Evolutionary conservation across 768 basidiomycete genomes (phyloP).

Genomic region (Mrakia blollopis): DNA sequence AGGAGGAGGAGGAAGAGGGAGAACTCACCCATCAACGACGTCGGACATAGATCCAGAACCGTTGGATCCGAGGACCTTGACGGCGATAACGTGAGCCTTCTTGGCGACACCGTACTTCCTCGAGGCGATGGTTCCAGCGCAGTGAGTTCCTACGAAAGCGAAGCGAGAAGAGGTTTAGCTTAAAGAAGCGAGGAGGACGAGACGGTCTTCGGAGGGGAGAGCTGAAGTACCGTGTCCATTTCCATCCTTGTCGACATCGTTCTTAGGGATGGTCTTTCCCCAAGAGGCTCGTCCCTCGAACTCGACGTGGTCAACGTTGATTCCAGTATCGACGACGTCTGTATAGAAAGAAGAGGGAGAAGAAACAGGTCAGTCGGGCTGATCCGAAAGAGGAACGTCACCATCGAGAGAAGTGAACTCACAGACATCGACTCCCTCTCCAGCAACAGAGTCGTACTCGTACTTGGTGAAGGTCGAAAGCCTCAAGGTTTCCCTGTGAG

Average conservation of each 20-base stretch:
- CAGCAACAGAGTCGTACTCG: constrained; percentile 63
- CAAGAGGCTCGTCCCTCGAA: constrained; percentile 76
- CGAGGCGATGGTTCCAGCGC: constrained; percentile 94
- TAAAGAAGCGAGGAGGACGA: background rate
- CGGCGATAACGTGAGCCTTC: constrained; percentile 58
- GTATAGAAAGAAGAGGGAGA: no score
- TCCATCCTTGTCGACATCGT: constrained; percentile 76
- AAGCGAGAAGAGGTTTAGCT: background rate
- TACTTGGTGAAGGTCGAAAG: constrained; percentile 83
- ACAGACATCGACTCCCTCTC: constrained; percentile 85
- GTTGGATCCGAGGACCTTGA: constrained; percentile 69
- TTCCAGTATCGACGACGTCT: constrained; percentile 62
- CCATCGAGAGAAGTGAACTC: constrained; percentile 39
- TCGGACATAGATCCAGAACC: constrained; percentile 93
- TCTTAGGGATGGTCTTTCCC: constrained; percentile 84
- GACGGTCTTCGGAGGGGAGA: background rate
- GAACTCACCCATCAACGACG: constrained; percentile 75
- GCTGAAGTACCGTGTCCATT: constrained; percentile 74
- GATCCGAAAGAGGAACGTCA: constrained; percentile 51
- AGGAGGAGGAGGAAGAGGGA: constrained; percentile 10
- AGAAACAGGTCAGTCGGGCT: constrained; percentile 4
- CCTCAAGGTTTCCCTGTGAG: constrained; percentile 69
- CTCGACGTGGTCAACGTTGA: constrained; percentile 77
- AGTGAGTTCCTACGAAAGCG: constrained; percentile 55
- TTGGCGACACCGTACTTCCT: constrained; percentile 93